phyloP scores from a whole-genome alignment of 2,329 filamentous ascomycete genomes.

The Alternaria conjuncta region DNA sequence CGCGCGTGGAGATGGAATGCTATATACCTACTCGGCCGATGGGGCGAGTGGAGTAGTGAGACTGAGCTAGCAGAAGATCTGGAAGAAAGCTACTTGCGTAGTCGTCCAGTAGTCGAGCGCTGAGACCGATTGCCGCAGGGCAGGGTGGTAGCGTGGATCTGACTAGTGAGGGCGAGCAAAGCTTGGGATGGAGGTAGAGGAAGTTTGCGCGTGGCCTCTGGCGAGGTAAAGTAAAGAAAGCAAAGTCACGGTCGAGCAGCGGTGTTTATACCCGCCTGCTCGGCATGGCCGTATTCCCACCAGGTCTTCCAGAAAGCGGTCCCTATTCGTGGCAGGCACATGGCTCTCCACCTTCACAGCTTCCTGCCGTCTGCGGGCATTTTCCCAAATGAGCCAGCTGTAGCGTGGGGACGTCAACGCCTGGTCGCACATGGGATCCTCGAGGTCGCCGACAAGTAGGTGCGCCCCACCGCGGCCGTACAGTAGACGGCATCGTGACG shows the following conservation, averaged over 20 bases:
- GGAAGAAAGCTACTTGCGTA: neutral
- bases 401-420: constrained; percentile 18
- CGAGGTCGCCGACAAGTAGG: constrained; percentile 23
- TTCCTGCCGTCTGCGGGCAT: constrained; percentile 5
- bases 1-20: constrained; percentile 7
- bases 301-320: neutral
- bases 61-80: neutral
- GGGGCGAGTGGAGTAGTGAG: neutral
- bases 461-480: constrained; percentile 7
- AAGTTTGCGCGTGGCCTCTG: neutral
- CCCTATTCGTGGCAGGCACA: constrained; percentile 6
- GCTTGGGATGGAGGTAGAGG: neutral
- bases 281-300: neutral
- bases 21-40: constrained; percentile 1
- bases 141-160: neutral
- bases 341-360: constrained; percentile 6
- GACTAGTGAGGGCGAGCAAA: neutral
- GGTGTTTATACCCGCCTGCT: neutral
- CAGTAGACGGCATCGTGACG: neutral
- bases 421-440: constrained; percentile 27
- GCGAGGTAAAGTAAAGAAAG: neutral
- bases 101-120: neutral
- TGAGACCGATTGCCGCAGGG: neutral
- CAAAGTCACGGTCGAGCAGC: neutral
- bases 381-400: constrained; percentile 9